Percentiles rank a stretch among this genome's conserved stretches.
Evolutionary conservation across 176 grass and related monocot species (phyloP).

Genomic region (Themeda triandra): DNA sequence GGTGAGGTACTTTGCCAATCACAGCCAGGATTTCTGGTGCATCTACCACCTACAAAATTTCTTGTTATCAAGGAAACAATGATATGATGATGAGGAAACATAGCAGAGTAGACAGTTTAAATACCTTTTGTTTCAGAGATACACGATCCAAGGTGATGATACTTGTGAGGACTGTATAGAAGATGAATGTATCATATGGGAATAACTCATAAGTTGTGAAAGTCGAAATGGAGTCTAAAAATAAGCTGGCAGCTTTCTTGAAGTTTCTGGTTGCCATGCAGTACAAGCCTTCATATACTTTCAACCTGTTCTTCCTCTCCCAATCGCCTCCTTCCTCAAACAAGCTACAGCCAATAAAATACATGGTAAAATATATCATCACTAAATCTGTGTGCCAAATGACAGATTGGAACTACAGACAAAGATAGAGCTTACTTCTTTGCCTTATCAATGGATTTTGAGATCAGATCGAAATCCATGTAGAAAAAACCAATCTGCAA

Average conservation of each 20-base stretch:
- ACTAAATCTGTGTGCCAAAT: slow-evolving; percentile 2
- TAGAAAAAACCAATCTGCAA: slow-evolving; percentile 85
- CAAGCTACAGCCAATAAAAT: slow-evolving; percentile 48
- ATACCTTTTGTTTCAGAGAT: slow-evolving; percentile 91
- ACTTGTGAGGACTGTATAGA: slow-evolving; percentile 91
- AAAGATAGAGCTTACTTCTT: slow-evolving; percentile 60
- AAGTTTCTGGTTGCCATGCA: slow-evolving; percentile 96
- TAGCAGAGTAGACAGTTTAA: background rate
- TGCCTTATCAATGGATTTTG: slow-evolving; percentile 92
- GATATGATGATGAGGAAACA: background rate
- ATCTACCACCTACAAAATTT: slow-evolving; percentile 79
- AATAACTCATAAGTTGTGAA: slow-evolving; percentile 93
- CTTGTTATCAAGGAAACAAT: slow-evolving; percentile 1
- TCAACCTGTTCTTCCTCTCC: slow-evolving; percentile 97
- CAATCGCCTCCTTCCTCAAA: slow-evolving; percentile 96
- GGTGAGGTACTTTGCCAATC: slow-evolving; percentile 84
- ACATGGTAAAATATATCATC: slow-evolving; percentile 16
- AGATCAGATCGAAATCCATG: slow-evolving; percentile 97
- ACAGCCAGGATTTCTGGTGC: slow-evolving; percentile 93
- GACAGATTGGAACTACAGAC: slow-evolving; percentile 21
- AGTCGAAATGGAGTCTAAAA: slow-evolving; percentile 97
- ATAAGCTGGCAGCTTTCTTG: slow-evolving; percentile 84
- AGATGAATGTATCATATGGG: slow-evolving; percentile 88
- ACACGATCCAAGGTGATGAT: slow-evolving; percentile 86
- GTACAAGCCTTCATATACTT: slow-evolving; percentile 91